Evolutionary conservation across 78 protist genomes (phyloP).

Genomic region (Polysphondylium violaceum): DNA sequence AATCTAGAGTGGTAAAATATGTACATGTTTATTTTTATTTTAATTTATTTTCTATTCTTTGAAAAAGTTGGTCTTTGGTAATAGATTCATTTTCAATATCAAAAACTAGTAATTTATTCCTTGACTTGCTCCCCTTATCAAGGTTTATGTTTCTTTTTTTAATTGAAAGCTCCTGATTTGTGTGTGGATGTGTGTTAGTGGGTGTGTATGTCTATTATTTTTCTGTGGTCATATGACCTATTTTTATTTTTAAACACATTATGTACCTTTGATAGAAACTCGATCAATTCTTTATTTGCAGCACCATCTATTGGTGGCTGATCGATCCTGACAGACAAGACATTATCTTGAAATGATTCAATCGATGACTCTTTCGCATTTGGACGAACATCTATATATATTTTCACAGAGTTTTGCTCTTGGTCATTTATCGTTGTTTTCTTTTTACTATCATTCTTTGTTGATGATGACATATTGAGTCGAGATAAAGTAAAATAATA

Average conservation of each 20-base stretch:
- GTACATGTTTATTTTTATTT: not conserved
- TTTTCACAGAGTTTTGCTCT: too few relatives aligned
- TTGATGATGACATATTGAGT: too few relatives aligned
- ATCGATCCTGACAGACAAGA: slow-evolving; percentile 16
- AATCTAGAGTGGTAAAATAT: too few relatives aligned
- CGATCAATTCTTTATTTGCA: slow-evolving; percentile 53
- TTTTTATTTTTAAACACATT: not conserved
- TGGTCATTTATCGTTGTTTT: too few relatives aligned
- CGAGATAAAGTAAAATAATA: too few relatives aligned
- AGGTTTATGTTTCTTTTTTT: slow-evolving; percentile 34
- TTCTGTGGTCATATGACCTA: too few relatives aligned
- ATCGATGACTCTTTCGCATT: slow-evolving; percentile 56
- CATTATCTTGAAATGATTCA: slow-evolving; percentile 1
- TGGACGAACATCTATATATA: slow-evolving; percentile 50
- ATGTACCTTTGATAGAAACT: slow-evolving; percentile 52
- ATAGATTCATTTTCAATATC: slow-evolving; percentile 19
- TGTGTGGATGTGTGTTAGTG: not conserved
- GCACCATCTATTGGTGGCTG: slow-evolving; percentile 58
- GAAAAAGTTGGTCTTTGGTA: not conserved
- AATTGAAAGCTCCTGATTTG: not conserved
- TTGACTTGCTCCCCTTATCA: slow-evolving; percentile 45
- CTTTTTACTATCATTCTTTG: too few relatives aligned
- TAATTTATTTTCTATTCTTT: slow-evolving; percentile 15
- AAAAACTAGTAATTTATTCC: slow-evolving; percentile 19
- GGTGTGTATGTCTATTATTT: too few relatives aligned